Evolutionary conservation across 2,329 filamentous ascomycete species (phyloP).

Genomic region (Exophiala bonariae): DNA sequence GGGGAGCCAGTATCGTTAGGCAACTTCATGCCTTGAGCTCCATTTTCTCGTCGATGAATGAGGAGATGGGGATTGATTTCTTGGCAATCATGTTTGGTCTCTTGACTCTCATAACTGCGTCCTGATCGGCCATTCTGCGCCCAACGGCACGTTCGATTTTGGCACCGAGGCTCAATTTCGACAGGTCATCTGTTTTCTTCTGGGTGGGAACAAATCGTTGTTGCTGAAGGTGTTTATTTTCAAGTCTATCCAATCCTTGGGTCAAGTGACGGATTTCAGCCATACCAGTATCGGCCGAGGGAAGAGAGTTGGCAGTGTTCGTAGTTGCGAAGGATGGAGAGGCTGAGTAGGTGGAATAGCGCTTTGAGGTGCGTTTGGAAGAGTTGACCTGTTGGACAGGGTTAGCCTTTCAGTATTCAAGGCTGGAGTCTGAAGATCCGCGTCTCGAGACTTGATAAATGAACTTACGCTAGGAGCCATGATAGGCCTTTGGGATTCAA

Average conservation of each 20-base stretch:
- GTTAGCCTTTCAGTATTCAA: constrained; percentile 2
- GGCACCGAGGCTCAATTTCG: constrained; percentile 83
- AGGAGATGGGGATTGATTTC: constrained; percentile 12
- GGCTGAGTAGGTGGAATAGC: constrained; percentile 54
- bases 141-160: constrained; percentile 87
- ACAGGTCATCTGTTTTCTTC: constrained; percentile 78
- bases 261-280: constrained; percentile 74
- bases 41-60: constrained; percentile 17
- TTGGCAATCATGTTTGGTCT: constrained; percentile 10
- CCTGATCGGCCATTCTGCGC: constrained; percentile 82
- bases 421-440: constrained; percentile 19
- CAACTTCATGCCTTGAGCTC: constrained; percentile 9
- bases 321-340: constrained; percentile 49
- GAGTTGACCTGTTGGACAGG: constrained; percentile 27
- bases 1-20: too few relatives aligned
- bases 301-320: constrained; percentile 33
- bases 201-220: constrained; percentile 79
- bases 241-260: constrained; percentile 78
- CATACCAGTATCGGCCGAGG: constrained; percentile 41
- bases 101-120: constrained; percentile 54
- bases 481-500: constrained; percentile 57
- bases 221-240: constrained; percentile 79
- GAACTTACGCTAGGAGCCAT: constrained; percentile 54
- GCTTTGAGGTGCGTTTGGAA: constrained; percentile 52
- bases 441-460: constrained; percentile 6